Conservation (phyloP, 768 basidiomycete genomes). For the Hericium rajendrae region DNA sequence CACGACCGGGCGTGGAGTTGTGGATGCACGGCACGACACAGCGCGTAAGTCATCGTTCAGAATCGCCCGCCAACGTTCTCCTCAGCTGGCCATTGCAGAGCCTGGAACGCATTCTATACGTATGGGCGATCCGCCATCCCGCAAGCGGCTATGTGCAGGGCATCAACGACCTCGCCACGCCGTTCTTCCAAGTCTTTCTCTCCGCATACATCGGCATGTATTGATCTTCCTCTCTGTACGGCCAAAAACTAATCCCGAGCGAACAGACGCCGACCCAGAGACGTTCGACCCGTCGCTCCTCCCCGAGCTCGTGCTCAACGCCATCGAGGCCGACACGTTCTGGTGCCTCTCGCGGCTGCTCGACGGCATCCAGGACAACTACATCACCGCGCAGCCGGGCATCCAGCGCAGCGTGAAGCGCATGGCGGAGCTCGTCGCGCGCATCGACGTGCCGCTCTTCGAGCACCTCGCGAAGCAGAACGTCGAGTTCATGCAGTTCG, state of each 20-base stretch:
- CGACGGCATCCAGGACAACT: slow-evolving; percentile 98
- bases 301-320: slow-evolving; percentile 60
- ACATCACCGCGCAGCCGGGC: slow-evolving; percentile 93
- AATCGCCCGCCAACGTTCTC: background rate
- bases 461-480: slow-evolving; percentile 81
- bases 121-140: slow-evolving; percentile 98
- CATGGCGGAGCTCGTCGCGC: slow-evolving; percentile 87
- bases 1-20: slow-evolving; percentile 79
- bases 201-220: slow-evolving; percentile 83
- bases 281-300: slow-evolving; percentile 73
- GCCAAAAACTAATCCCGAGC: background rate
- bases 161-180: slow-evolving; percentile 96
- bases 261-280: slow-evolving; percentile 82
- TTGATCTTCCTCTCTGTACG: background rate
- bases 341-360: slow-evolving; percentile 95
- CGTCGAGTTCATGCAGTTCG: slow-evolving; percentile 99
- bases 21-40: slow-evolving; percentile 93
- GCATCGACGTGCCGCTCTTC: slow-evolving; percentile 85
- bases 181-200: slow-evolving; percentile 96
- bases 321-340: slow-evolving; percentile 94
- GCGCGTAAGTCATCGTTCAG: slow-evolving; percentile 42
- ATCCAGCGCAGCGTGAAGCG: slow-evolving; percentile 88
- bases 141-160: slow-evolving; percentile 99
- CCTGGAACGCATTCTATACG: slow-evolving; percentile 90
- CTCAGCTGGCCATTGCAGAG: slow-evolving; percentile 37